These are phyloP conservation scores for Saitozyma sp. DNA, from an alignment of 768 basidiomycete species.

Conservation along the genomic window DNA sequence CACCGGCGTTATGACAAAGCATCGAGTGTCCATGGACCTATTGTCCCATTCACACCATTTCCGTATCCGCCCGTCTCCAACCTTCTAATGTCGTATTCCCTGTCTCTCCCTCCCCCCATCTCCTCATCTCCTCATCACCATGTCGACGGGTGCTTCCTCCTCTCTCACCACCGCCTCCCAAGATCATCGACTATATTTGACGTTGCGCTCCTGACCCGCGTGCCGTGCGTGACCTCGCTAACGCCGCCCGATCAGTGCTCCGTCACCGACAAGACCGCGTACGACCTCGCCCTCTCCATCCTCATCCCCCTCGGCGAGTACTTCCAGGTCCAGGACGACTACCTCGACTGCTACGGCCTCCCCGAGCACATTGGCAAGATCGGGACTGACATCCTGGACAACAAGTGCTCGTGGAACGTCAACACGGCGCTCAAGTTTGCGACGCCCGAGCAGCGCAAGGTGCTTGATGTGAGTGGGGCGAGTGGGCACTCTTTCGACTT, in stretches of 20 bases:
- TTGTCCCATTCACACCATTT: neutral
- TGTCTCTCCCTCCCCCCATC: too few species aligned
- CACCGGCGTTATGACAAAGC: too few species aligned
- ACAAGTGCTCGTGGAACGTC: slow-evolving; percentile 97
- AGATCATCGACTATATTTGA: too few species aligned
- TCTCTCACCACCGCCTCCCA: too few species aligned
- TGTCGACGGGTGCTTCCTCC: too few species aligned
- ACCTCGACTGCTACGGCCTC: slow-evolving; percentile 84
- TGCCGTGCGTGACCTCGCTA: neutral
- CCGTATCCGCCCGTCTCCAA: neutral
- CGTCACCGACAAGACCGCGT: slow-evolving; percentile 60
- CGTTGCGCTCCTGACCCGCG: too few species aligned
- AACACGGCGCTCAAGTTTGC: slow-evolving; percentile 71
- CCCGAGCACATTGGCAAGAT: slow-evolving; percentile 94
- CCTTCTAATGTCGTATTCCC: too few species aligned
- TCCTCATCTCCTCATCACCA: too few species aligned
- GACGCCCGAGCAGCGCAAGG: slow-evolving; percentile 55
- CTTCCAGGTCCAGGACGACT: slow-evolving; percentile 98
- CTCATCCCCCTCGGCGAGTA: slow-evolving; percentile 93
- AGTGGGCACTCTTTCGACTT: neutral
- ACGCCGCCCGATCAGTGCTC: slow-evolving; percentile 47
- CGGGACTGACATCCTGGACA: slow-evolving; percentile 96
- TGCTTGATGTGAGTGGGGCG: slow-evolving; percentile 54
- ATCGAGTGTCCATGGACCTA: slow-evolving; percentile 40
- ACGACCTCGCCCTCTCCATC: slow-evolving; percentile 73